A percentile compares a stretch with the other conserved stretches of the same genome.
phyloP scores from a whole-genome alignment of 1,284 basidiomycete genomes.

The Mycena citricolor region DNA sequence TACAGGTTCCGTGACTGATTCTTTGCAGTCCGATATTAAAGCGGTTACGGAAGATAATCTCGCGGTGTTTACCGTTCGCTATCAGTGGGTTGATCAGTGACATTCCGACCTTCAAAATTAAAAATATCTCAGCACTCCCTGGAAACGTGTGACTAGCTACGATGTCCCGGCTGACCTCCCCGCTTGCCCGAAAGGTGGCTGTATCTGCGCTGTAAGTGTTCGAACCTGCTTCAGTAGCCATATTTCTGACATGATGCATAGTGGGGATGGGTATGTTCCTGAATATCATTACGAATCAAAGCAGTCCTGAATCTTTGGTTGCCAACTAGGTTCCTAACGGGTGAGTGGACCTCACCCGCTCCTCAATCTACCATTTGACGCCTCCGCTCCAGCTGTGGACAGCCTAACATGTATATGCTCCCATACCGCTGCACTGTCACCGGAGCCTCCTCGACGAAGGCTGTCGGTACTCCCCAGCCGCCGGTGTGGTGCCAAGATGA shows the following conservation, averaged over 20 bases:
- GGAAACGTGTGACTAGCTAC: conserved; percentile 44
- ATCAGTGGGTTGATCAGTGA: conserved; percentile 28
- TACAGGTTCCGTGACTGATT: background rate
- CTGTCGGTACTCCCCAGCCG: conserved; percentile 38
- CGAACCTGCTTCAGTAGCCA: conserved; percentile 1
- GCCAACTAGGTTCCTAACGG: conserved; percentile 34
- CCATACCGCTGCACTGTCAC: conserved; percentile 45
- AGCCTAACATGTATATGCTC: conserved; percentile 47
- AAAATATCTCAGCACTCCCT: conserved; percentile 44
- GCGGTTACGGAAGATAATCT: conserved; percentile 31
- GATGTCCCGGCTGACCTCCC: conserved; percentile 47
- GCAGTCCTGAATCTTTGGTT: no score
- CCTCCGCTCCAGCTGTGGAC: conserved; percentile 34
- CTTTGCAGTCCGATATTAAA: conserved; percentile 36
- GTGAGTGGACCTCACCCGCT: conserved; percentile 24
- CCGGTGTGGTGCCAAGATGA: conserved; percentile 48
- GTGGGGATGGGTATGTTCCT: conserved; percentile 44
- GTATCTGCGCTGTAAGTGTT: conserved; percentile 46
- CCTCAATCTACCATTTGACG: background rate
- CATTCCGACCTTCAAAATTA: no score
- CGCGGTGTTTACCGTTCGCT: conserved; percentile 35
- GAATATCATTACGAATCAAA: no score
- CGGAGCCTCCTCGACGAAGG: conserved; percentile 34
- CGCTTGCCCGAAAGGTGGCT: conserved; percentile 46
- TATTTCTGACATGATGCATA: conserved; percentile 23